These are phyloP conservation scores for Plasmodium adleri DNA, from an alignment of 169 alveolate species.

Conservation along the genomic window DNA sequence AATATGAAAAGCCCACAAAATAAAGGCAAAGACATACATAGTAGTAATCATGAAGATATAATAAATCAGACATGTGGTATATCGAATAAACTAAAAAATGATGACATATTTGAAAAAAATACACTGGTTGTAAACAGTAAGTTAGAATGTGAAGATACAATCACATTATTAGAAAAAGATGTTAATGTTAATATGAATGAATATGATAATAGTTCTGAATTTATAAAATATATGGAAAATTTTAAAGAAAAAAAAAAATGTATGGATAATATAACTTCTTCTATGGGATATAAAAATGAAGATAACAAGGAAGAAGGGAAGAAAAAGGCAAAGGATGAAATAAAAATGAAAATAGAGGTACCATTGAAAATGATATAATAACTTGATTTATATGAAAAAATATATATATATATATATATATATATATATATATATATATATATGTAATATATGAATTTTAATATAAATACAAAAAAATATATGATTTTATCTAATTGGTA, in stretches of 20 bases:
- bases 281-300: constrained; percentile 41
- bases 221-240: constrained; percentile 54
- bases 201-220: constrained; percentile 33
- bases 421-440: too few species aligned
- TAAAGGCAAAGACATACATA: too few species aligned
- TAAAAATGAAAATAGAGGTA: constrained; percentile 4
- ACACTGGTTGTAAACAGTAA: not conserved
- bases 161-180: not conserved
- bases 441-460: too few species aligned
- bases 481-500: too few species aligned
- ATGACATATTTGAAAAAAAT: constrained; percentile 60
- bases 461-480: too few species aligned
- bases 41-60: too few species aligned
- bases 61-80: too few species aligned
- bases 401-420: not conserved
- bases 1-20: too few species aligned
- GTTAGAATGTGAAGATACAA: not conserved
- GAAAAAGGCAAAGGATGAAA: constrained; percentile 1
- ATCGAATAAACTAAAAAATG: constrained; percentile 3
- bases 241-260: constrained; percentile 44
- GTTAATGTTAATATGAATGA: constrained; percentile 9
- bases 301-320: not conserved
- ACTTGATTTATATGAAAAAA: constrained; percentile 19
- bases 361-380: not conserved
- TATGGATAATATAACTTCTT: constrained; percentile 25